Conservation (phyloP, 2,329 filamentous ascomycete species). For the Sclerotinia nivalis region DNA sequence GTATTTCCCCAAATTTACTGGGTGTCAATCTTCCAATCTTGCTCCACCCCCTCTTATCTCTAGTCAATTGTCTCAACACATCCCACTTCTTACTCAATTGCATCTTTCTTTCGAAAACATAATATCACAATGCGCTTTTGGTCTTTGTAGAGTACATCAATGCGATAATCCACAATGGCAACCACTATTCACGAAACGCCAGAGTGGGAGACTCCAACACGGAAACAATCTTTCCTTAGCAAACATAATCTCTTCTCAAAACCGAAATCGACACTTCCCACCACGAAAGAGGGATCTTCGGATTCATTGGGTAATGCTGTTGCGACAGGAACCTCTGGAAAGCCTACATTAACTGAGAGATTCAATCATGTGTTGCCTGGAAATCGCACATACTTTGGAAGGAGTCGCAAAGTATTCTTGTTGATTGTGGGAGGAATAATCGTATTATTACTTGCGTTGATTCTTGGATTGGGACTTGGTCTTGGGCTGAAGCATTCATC, state of each 20-base stretch:
- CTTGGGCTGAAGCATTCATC: constrained; percentile 33
- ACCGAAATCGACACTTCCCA: constrained; percentile 18
- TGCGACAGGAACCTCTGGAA: not conserved
- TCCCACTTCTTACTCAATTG: not conserved
- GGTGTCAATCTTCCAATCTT: not conserved
- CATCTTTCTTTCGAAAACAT: not conserved
- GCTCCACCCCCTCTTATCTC: not conserved
- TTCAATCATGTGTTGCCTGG: constrained; percentile 17
- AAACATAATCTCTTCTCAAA: constrained; percentile 25
- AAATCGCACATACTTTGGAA: constrained; percentile 30
- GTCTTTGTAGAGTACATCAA: not conserved
- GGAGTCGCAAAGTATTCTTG: constrained; percentile 28
- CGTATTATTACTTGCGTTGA: constrained; percentile 38
- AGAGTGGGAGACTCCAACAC: constrained; percentile 34
- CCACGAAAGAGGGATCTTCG: constrained; percentile 17
- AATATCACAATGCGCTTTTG: constrained; percentile 4
- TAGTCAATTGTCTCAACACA: not conserved
- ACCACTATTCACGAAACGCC: constrained; percentile 30
- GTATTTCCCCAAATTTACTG: constrained; percentile 5
- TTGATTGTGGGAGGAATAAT: constrained; percentile 18
- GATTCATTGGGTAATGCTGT: not conserved
- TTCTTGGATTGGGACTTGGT: constrained; percentile 43
- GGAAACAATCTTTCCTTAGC: constrained; percentile 26
- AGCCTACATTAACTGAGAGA: not conserved
- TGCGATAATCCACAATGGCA: constrained; percentile 23